These are phyloP conservation scores for Malassezia furfur DNA, from an alignment of 1,284 basidiomycete genomes.

Conservation along the genomic window DNA sequence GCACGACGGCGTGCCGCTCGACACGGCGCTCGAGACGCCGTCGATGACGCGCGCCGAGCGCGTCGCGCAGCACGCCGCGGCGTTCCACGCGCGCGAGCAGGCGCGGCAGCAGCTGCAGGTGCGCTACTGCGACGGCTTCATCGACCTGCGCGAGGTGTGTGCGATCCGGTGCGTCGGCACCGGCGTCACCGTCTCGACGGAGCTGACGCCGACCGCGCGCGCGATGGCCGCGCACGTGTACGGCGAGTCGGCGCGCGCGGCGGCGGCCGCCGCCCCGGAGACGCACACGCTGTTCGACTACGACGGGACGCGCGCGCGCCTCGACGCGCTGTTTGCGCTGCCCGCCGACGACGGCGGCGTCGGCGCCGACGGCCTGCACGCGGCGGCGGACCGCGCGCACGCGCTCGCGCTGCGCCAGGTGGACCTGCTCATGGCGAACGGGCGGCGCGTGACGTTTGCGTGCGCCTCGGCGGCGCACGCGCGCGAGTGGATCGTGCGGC, in stretches of 20 bases:
- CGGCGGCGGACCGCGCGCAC: constrained; percentile 51
- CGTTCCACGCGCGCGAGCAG: constrained; percentile 32
- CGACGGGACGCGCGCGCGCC: constrained; percentile 5
- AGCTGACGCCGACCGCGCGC: neutral
- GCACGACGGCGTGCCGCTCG: constrained; percentile 18
- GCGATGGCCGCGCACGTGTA: neutral
- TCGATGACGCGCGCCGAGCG: constrained; percentile 32
- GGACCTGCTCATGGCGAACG: constrained; percentile 63
- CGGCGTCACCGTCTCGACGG: constrained; percentile 8
- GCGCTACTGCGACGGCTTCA: constrained; percentile 58
- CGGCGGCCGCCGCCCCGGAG: neutral
- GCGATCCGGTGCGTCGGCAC: constrained; percentile 54
- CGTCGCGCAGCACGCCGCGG: constrained; percentile 40
- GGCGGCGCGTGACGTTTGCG: constrained; percentile 64
- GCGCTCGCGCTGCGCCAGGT: constrained; percentile 63
- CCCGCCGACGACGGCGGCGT: constrained; percentile 59
- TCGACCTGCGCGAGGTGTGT: constrained; percentile 61
- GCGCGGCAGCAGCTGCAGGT: constrained; percentile 61
- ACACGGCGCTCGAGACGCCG: constrained; percentile 20
- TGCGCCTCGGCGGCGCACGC: constrained; percentile 52
- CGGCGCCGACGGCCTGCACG: constrained; percentile 57
- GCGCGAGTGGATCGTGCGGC: constrained; percentile 66
- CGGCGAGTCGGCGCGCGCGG: neutral
- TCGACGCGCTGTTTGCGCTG: neutral
- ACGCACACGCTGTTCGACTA: constrained; percentile 10